These are phyloP conservation scores for Cercophora sp. DNA, from an alignment of 495 filamentous ascomycete genomes.

Conservation along the genomic window DNA sequence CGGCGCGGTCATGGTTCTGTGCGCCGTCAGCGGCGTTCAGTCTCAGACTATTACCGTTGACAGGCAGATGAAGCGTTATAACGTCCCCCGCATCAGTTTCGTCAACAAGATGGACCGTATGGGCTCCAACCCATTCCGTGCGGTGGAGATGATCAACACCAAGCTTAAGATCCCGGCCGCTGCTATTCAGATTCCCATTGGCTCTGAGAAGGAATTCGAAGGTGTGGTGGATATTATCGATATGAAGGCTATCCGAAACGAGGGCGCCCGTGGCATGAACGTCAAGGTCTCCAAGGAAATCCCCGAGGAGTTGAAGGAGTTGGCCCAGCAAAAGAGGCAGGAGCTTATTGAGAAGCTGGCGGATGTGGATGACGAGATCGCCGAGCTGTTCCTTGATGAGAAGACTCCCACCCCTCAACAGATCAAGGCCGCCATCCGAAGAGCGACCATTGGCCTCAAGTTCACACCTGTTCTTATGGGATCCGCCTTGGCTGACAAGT, in stretches of 20 bases:
- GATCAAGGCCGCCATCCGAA: slow-evolving; percentile 84
- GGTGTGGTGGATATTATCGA: slow-evolving; percentile 91
- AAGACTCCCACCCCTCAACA: slow-evolving; percentile 68
- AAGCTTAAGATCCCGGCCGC: slow-evolving; percentile 92
- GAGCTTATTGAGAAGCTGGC: slow-evolving; percentile 93
- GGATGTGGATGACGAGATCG: slow-evolving; percentile 97
- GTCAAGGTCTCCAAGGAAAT: slow-evolving; percentile 70
- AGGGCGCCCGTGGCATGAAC: slow-evolving; percentile 71
- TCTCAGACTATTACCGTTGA: slow-evolving; percentile 98
- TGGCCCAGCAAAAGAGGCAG: slow-evolving; percentile 73
- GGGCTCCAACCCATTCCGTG: slow-evolving; percentile 98
- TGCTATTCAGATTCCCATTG: slow-evolving; percentile 93
- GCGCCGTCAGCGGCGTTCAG: slow-evolving; percentile 95
- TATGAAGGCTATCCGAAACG: slow-evolving; percentile 92
- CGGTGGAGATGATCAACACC: slow-evolving; percentile 91
- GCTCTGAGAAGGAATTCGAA: slow-evolving; percentile 84
- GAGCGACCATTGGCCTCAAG: slow-evolving; percentile 81
- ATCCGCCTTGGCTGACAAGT: slow-evolving; percentile 90
- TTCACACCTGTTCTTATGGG: slow-evolving; percentile 98
- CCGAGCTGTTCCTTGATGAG: slow-evolving; percentile 92
- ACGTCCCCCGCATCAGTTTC: slow-evolving; percentile 91
- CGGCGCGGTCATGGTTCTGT: slow-evolving; percentile 97
- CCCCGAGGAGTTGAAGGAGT: slow-evolving; percentile 66
- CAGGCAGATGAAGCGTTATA: slow-evolving; percentile 97
- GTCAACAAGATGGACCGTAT: slow-evolving; percentile 99